Evolutionary conservation across 139 green algal species (phyloP), one percentile per base, ranked within the genome.

Genomic region (Edaphochlamys debaryana): DNA sequence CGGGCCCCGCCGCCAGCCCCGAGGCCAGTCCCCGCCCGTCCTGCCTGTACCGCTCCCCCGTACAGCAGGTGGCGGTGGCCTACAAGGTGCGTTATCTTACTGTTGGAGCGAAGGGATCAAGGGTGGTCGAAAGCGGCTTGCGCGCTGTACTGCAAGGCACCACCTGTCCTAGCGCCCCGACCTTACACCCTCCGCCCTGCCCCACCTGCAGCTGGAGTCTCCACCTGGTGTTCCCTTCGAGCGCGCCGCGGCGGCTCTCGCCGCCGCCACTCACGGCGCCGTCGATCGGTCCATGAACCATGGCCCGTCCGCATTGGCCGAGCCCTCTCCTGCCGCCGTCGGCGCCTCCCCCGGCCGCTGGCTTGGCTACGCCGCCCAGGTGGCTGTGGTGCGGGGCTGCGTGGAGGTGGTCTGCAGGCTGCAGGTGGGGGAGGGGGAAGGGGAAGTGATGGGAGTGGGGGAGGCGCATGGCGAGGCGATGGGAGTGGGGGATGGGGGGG

Each of bases 311-410:
- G 8, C 52, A 36, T 32, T 68, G 52, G 52, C 71, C 11, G 19
- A n/a, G 13, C 54, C 22, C 58, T 25, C 13, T 4, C 3, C 58
- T 9, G 58, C 29, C 58, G 58, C 29, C 27, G 58, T 27, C 27
- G 58, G 9, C 27, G 58, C 58, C 25, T 25, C 27, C 58, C 19
- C 58, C n/a, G n/a, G n/a, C n/a, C n/a, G 29, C 58, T 66, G 20
- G 19, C 8, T 27, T 25, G 54, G 54, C 52, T 69, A 79, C 54
- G 40, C 36, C 3, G 41, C 72, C 34, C 52, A 79, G 3, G 23
- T 79, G 72, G 22, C 68, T 25, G 68, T 52, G 25, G 42, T 79
- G 54, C 72, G 23, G 23, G 72, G 72, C 37, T 79, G 72, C 38
- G 22, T 79, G 1, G 52, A 79, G 72, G 17, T 79, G 2, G 60